A percentile compares a stretch with the other conserved stretches of the same genome.
Evolutionary conservation across 2,329 filamentous ascomycete genomes (phyloP).

Genomic region (Talaromyces sp.): DNA sequence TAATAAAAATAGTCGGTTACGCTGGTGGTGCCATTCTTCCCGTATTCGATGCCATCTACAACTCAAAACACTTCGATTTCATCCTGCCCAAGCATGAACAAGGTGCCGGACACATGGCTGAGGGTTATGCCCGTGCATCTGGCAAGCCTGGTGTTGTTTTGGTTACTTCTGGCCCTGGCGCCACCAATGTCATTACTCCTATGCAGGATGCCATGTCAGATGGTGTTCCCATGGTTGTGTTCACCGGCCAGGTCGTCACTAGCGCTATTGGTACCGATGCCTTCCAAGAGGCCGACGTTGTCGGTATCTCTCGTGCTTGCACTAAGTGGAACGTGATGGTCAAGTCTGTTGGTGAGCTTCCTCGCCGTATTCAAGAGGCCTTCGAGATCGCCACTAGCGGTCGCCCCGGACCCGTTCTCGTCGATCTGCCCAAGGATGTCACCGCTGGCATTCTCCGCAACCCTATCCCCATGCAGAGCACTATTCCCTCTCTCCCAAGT

Average conservation of each 20-base stretch:
- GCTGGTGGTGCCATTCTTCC: constrained; percentile 95
- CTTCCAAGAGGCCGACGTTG: constrained; percentile 94
- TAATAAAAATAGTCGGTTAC: constrained; percentile 79
- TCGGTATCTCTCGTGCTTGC: constrained; percentile 91
- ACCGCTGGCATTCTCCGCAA: constrained; percentile 81
- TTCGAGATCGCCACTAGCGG: constrained; percentile 97
- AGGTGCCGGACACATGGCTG: constrained; percentile 97
- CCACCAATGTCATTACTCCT: constrained; percentile 94
- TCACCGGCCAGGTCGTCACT: constrained; percentile 89
- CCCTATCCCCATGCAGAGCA: constrained; percentile 77
- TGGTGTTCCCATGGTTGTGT: constrained; percentile 94
- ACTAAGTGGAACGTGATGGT: constrained; percentile 99
- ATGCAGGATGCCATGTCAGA: constrained; percentile 96
- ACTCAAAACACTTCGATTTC: constrained; percentile 95
- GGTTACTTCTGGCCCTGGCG: constrained; percentile 93
- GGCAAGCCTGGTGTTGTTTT: constrained; percentile 94
- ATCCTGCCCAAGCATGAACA: constrained; percentile 95
- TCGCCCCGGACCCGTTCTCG: constrained; percentile 88
- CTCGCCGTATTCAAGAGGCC: constrained; percentile 92
- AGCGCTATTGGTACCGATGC: constrained; percentile 90
- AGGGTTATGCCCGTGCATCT: constrained; percentile 91
- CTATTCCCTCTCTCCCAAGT: constrained; percentile 77
- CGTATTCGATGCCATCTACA: constrained; percentile 98
- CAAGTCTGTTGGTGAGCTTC: constrained; percentile 90
- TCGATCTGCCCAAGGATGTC: constrained; percentile 95